These are phyloP conservation scores for Ophiocordyceps camponoti-saundersi DNA, from an alignment of 2,329 filamentous ascomycete species.

Conservation along the genomic window DNA sequence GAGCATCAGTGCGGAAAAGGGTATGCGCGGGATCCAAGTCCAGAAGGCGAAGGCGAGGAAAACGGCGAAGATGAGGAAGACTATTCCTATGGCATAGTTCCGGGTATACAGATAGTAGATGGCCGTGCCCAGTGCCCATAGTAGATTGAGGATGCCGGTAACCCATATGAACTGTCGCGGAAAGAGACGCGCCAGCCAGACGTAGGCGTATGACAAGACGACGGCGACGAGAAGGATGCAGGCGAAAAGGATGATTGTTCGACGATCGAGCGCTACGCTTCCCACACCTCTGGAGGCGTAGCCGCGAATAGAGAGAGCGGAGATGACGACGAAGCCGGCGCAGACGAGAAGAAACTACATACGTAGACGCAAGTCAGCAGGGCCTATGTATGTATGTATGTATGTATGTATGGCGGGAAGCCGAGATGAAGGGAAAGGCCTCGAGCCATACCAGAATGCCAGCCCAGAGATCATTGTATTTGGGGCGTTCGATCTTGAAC, in stretches of 20 bases:
- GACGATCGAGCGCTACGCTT: constrained; percentile 55
- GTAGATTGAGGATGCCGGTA: constrained; percentile 75
- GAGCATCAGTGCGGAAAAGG: constrained; percentile 81
- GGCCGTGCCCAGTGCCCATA: constrained; percentile 69
- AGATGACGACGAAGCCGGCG: constrained; percentile 59
- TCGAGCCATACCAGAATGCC: constrained; percentile 47
- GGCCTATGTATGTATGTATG: too few species aligned
- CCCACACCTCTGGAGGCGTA: constrained; percentile 45
- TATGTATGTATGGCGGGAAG: not conserved
- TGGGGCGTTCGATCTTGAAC: constrained; percentile 70
- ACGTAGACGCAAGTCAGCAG: constrained; percentile 1
- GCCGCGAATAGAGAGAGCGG: constrained; percentile 56
- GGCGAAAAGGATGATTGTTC: constrained; percentile 72
- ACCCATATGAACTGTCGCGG: constrained; percentile 89
- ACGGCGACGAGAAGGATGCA: constrained; percentile 62
- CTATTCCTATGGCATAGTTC: constrained; percentile 67
- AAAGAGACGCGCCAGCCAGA: constrained; percentile 57
- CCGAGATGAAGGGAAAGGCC: constrained; percentile 1
- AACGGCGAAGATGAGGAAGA: constrained; percentile 57
- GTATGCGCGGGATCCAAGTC: constrained; percentile 79
- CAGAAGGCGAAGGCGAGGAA: constrained; percentile 37
- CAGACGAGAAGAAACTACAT: constrained; percentile 59
- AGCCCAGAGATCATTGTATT: constrained; percentile 84
- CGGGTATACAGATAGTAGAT: constrained; percentile 64
- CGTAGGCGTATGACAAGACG: constrained; percentile 60